Conservation (phyloP, 768 basidiomycete species). For the Rhizopogon sp. region DNA sequence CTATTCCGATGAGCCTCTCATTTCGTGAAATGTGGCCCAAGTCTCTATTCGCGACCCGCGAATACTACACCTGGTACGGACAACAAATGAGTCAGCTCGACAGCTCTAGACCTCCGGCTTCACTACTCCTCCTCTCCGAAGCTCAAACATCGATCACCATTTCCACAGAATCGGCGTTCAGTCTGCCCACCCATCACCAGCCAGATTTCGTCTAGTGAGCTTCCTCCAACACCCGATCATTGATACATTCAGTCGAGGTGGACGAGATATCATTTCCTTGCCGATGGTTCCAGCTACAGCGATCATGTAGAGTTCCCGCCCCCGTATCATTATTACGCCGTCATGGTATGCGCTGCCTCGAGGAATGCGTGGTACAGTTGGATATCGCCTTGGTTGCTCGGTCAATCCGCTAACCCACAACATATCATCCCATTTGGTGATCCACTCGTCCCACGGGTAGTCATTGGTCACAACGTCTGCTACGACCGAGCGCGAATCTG, state of each 20-base stretch:
- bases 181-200: conserved; percentile 72
- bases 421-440: conserved; percentile 77
- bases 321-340: conserved; percentile 69
- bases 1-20: too few species aligned
- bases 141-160: conserved; percentile 78
- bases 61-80: conserved; percentile 7
- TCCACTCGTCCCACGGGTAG: conserved; percentile 46
- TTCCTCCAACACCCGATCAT: conserved; percentile 58
- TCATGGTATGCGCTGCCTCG: conserved; percentile 87
- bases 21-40: too few species aligned
- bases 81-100: conserved; percentile 3
- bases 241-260: conserved; percentile 70
- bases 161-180: conserved; percentile 74
- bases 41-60: neutral
- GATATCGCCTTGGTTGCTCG: conserved; percentile 91
- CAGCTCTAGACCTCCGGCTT: conserved; percentile 37
- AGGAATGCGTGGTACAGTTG: conserved; percentile 89
- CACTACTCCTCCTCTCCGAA: conserved; percentile 80
- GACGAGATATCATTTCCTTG: conserved; percentile 73
- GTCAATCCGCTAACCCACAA: conserved; percentile 44
- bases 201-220: conserved; percentile 46
- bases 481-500: conserved; percentile 82
- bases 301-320: conserved; percentile 73
- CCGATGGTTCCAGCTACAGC: conserved; percentile 74
- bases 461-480: conserved; percentile 94